Percentiles rank a stretch among this genome's conserved stretches.
phyloP scores from a whole-genome alignment of 1,284 basidiomycete genomes.

The Mycocalia duriaeana region DNA sequence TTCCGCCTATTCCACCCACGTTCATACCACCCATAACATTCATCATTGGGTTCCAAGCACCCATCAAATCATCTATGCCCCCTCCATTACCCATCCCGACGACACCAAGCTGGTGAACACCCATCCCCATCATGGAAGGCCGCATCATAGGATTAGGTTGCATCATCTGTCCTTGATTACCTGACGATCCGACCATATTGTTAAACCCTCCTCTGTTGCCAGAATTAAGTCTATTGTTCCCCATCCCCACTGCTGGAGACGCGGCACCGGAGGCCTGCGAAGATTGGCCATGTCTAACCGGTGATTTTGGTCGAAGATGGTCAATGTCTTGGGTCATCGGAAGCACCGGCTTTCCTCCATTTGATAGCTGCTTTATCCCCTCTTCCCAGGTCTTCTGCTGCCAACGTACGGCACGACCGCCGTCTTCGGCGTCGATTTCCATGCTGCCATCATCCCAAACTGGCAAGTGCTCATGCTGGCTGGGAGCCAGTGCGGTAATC shows the following conservation, averaged over 20 bases:
- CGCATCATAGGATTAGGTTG: constrained; percentile 43
- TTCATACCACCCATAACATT: constrained; percentile 4
- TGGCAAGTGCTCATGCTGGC: constrained; percentile 49
- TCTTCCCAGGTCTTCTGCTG: constrained; percentile 55
- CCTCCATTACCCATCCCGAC: constrained; percentile 11
- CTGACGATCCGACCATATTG: constrained; percentile 10
- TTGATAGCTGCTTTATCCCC: constrained; percentile 47
- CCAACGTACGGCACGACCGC: constrained; percentile 45
- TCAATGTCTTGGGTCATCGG: constrained; percentile 81
- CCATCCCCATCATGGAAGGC: constrained; percentile 42
- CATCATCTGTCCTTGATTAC: constrained; percentile 18
- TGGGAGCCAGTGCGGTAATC: constrained; percentile 80
- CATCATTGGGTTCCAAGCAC: constrained; percentile 4
- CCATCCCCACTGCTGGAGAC: constrained; percentile 3
- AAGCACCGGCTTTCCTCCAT: constrained; percentile 56
- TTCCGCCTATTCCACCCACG: not conserved
- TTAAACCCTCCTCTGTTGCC: constrained; percentile 15
- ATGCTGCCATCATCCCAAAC: constrained; percentile 24
- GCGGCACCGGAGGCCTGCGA: constrained; percentile 7
- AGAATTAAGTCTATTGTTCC: constrained; percentile 16
- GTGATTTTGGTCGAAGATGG: constrained; percentile 82
- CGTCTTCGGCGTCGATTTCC: constrained; percentile 38
- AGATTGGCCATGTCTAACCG: constrained; percentile 36
- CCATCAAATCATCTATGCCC: constrained; percentile 6
- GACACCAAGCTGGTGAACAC: constrained; percentile 23